phyloP scores from a whole-genome alignment of 768 basidiomycete genomes.

The Sistotremastrum niveocremeum region DNA sequence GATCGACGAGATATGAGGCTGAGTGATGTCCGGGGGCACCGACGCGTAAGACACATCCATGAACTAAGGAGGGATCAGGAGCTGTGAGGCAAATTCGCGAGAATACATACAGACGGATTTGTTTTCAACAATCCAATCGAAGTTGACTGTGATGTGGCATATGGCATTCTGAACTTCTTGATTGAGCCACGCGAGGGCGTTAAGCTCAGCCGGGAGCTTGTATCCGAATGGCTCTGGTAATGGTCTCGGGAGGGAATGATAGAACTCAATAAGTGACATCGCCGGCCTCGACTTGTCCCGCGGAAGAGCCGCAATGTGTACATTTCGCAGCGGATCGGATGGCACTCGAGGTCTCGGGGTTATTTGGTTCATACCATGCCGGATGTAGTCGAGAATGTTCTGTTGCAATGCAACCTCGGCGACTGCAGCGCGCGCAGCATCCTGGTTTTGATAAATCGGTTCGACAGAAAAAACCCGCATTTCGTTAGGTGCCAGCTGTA shows the following conservation, averaged over 20 bases:
- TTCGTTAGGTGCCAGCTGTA: conserved; percentile 37
- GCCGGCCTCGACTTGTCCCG: conserved; percentile 9
- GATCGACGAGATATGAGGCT: conserved; percentile 49
- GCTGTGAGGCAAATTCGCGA: not conserved
- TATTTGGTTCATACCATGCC: conserved; percentile 21
- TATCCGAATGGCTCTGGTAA: conserved; percentile 40
- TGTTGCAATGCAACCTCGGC: conserved; percentile 39
- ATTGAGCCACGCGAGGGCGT: conserved; percentile 42
- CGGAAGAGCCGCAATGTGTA: conserved; percentile 3
- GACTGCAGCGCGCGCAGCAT: conserved; percentile 38
- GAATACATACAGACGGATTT: conserved; percentile 25
- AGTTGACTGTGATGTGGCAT: conserved; percentile 31
- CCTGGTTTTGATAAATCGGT: conserved; percentile 24
- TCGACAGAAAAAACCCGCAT: conserved; percentile 38
- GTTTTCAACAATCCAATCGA: conserved; percentile 30
- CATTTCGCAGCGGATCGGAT: conserved; percentile 4
- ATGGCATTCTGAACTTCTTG: conserved; percentile 34
- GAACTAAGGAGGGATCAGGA: conserved; percentile 22
- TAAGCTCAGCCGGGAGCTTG: conserved; percentile 35
- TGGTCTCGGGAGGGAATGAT: conserved; percentile 51
- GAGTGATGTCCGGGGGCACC: conserved; percentile 33
- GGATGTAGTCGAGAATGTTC: conserved; percentile 46
- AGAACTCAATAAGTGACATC: conserved; percentile 41
- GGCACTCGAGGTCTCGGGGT: conserved; percentile 2
- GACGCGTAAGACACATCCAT: conserved; percentile 51